phyloP scores from a whole-genome alignment of 768 basidiomycete species.

The Chiua virens region DNA sequence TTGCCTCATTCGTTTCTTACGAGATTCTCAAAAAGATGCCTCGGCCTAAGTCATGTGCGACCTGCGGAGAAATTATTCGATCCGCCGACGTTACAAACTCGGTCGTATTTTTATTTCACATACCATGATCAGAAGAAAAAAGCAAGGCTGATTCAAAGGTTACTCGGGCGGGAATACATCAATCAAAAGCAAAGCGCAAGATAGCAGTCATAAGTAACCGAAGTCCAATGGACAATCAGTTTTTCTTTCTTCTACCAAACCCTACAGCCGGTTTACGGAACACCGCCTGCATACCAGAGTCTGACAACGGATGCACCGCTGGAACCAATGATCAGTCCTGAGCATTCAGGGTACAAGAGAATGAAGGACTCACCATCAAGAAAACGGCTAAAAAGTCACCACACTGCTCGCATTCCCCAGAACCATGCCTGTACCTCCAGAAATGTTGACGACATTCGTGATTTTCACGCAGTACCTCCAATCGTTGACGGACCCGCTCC shows the following conservation, averaged over 20 bases:
- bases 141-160: too few relatives aligned
- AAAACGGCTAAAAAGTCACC: conserved; percentile 36
- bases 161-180: too few relatives aligned
- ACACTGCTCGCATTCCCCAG: conserved; percentile 49
- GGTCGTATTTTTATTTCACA: too few relatives aligned
- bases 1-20: too few relatives aligned
- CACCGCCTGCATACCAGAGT: conserved; percentile 25
- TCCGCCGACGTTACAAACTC: too few relatives aligned
- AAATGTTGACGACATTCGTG: conserved; percentile 52
- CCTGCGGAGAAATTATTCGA: too few relatives aligned
- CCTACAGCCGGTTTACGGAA: conserved; percentile 28
- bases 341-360: neutral
- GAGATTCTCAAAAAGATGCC: too few relatives aligned
- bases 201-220: too few relatives aligned
- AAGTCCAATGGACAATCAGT: too few relatives aligned
- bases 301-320: conserved; percentile 28
- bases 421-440: conserved; percentile 47
- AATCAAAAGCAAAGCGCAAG: too few relatives aligned
- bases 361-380: conserved; percentile 43
- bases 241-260: neutral
- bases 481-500: conserved; percentile 20
- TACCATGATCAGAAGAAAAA: too few relatives aligned
- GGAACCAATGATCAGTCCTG: neutral
- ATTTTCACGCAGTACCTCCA: conserved; percentile 42
- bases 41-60: too few relatives aligned